phyloP scores from a whole-genome alignment of 2,329 filamentous ascomycete genomes.

The Thelonectria blattea region DNA sequence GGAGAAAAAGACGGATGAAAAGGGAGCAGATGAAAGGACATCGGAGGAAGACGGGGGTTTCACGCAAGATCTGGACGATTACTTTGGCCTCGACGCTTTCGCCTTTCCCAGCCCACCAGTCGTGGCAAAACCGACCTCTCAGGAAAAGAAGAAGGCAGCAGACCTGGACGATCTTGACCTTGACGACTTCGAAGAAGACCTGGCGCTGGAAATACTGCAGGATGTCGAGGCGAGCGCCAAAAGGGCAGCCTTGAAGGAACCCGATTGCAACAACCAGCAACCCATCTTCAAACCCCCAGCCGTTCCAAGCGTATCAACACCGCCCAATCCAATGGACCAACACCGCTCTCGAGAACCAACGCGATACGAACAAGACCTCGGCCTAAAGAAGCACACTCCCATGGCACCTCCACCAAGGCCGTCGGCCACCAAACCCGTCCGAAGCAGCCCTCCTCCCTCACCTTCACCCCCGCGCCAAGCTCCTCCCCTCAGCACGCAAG shows the following conservation, averaged over 20 bases:
- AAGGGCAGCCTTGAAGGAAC: not conserved
- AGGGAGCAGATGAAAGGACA: conserved; percentile 2
- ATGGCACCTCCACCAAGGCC: not conserved
- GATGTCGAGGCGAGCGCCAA: conserved; percentile 29
- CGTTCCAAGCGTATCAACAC: not conserved
- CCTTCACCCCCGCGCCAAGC: conserved; percentile 28
- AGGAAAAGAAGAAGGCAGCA: not conserved
- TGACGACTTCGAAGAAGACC: conserved; percentile 37
- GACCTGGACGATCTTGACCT: conserved; percentile 16
- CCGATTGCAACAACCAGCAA: not conserved
- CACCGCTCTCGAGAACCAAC: not conserved
- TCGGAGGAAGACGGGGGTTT: conserved; percentile 26
- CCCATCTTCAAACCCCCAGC: not conserved
- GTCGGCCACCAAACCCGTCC: conserved; percentile 7
- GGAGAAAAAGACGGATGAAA: not conserved
- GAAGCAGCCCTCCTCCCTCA: conserved; percentile 16
- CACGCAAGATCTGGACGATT: not conserved
- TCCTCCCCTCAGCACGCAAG: conserved; percentile 55
- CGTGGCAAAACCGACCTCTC: not conserved
- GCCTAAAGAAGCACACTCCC: conserved; percentile 17
- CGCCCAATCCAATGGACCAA: not conserved
- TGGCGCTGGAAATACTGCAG: conserved; percentile 35
- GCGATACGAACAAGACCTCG: conserved; percentile 31
- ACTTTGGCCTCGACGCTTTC: not conserved
- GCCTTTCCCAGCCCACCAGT: not conserved